phyloP scores from a whole-genome alignment of 768 basidiomycete species.

The Trametes gibbosa region DNA sequence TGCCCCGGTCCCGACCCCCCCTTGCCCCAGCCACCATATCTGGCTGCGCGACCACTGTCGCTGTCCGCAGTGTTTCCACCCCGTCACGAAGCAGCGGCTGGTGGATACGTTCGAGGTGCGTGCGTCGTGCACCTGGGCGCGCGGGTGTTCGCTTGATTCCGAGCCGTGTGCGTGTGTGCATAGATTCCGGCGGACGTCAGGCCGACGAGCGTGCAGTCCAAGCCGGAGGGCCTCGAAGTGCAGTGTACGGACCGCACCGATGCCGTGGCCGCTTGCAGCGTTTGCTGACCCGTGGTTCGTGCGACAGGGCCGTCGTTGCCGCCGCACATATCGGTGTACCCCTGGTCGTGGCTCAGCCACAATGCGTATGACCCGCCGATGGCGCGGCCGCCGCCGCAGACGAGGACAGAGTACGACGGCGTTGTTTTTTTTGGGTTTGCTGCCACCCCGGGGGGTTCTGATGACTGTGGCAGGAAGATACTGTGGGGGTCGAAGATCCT shows the following conservation, averaged over 20 bases:
- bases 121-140: not conserved
- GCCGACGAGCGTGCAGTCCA: slow-evolving; percentile 56
- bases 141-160: too few relatives aligned
- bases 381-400: slow-evolving; percentile 20
- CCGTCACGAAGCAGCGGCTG: slow-evolving; percentile 86
- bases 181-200: slow-evolving; percentile 78
- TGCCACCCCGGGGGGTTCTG: not conserved
- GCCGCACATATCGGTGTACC: slow-evolving; percentile 78
- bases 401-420: slow-evolving; percentile 48
- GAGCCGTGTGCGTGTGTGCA: too few relatives aligned
- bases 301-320: slow-evolving; percentile 52
- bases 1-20: too few relatives aligned
- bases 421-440: not conserved
- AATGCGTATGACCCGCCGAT: slow-evolving; percentile 80
- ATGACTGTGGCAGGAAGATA: slow-evolving; percentile 48
- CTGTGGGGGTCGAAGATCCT: slow-evolving; percentile 82
- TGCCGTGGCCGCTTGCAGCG: not conserved
- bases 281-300: not conserved
- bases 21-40: slow-evolving; percentile 67
- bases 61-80: slow-evolving; percentile 83
- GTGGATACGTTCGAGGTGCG: slow-evolving; percentile 78
- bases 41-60: slow-evolving; percentile 95
- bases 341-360: slow-evolving; percentile 78
- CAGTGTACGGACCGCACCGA: slow-evolving; percentile 52
- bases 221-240: slow-evolving; percentile 64